Base-by-base conservation (phyloP, 352 stramenopile species). In the Pythium angustatum region DNA sequence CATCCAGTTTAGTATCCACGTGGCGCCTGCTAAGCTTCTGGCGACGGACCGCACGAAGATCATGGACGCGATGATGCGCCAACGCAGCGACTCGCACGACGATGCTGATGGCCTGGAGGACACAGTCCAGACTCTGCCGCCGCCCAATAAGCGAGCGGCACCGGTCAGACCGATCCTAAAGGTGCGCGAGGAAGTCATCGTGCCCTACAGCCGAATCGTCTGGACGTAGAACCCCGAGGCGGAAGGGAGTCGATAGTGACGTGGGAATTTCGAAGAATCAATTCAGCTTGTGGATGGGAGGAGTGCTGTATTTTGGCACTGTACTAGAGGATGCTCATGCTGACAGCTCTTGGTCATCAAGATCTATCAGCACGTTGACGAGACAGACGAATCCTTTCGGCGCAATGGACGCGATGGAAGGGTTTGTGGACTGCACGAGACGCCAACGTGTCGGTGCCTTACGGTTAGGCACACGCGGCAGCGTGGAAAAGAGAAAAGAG, bases 161-260 rank as follows among this genome's bases (percentile, higher is more conserved):
- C 79, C 79, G n/a, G 64, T 64, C 40, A 87, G 84, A 21, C 78
- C 78, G 5, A 89, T 87, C 70, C 56, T 87, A 9, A 89, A 86
- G 54, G 27, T 73, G 36, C 43, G 64, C 38, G 66, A 81, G 58
- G 68, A 77, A 36, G 55, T 86, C 24, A 69, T 69, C 5, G 52
- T 48, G 52, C 52, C 52, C 10, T 59, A 36, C 52, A 59, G 26
- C 34, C 33, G 38, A 9, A 49, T 59, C 21, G 33, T 33, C 6
- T 59, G 52, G 52, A 56, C 45, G 26, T 52, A 33, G 28, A 28
- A n/a, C n/a, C n/a, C n/a, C n/a, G 24, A 36, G 11, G 5, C 14
- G 12, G 24, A 19, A 36, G 22, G 12, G 21, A 30, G 24, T 22
- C 3, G 8, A 52, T n/a, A n/a, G n/a, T n/a, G n/a, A n/a, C n/a